Evolutionary conservation across 1,284 basidiomycete species (phyloP), one percentile per base, ranked within the genome.

Genomic region (Cerrena zonata): DNA sequence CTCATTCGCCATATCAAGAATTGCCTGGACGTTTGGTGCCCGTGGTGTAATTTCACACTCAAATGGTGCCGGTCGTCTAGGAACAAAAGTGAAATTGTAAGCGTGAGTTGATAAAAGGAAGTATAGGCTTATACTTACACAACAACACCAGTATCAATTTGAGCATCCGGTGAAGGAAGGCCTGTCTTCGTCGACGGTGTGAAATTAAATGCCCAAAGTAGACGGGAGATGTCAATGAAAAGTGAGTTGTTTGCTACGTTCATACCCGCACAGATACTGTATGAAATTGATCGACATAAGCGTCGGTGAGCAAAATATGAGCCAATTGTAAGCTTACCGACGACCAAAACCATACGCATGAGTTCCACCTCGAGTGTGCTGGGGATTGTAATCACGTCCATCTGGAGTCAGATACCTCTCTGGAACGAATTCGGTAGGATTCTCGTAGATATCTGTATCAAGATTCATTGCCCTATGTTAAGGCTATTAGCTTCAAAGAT

Each of bases 241-340:
- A 53, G 42, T 2, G 49, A 42, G 26, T 47, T 26, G 34, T 43
- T 44, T 4, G 52, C 49, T 36, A 53, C 45, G 26, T 50, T 43
- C 38, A 25, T 36, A 11, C 52, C 52, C 15, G 48, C 50, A 34
- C 52, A 53, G 5, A 50, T 50, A 19, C 51, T 53, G 4, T 26
- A 26, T 21, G 53, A 76, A 76, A 50, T 25, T 18, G 45, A n/a
- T n/a, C n/a, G 26, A 11, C 22, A n/a, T 58, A 54, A 18, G 54
- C 51, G n/a, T n/a, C n/a, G n/a, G n/a, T n/a, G n/a, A n/a, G n/a
- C n/a, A n/a, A 34, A 34, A 15, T 15, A 34, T 34, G 30, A 15
- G 30, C 7, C 7, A 34, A 34, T 7, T 34, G 30, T 15, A 4
- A 24, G 25, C 45, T 38, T 19, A 42, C 49, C 49, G 4, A 12